Evolutionary conservation across 352 stramenopile genomes (phyloP), one percentile per base, ranked within the genome.

Genomic region (Phytophthora palmivora): DNA sequence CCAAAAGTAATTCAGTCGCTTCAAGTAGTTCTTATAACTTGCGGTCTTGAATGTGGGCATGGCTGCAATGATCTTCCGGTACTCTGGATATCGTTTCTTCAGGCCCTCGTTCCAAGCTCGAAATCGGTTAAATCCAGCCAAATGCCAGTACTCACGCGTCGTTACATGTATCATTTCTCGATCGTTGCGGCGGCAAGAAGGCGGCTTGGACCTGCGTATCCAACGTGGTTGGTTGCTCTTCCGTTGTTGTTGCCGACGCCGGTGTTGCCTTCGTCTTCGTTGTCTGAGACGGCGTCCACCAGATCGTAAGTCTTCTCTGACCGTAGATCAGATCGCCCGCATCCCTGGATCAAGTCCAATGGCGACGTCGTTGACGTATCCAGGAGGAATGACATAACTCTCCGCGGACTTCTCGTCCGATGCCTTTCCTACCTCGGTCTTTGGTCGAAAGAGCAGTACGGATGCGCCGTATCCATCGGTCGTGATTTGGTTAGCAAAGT

Each of bases 11-110:
- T n/a, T n/a, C n/a, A n/a, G n/a, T n/a, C n/a, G 28, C 2, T 61
- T 43, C 26, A 11, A 16, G 21, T 14, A 57, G 19, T 36, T 34
- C n/a, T 7, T 61, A 43, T n/a, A n/a, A n/a, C n/a, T n/a, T n/a
- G n/a, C n/a, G n/a, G n/a, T n/a, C n/a, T 67, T 67, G 50, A 67
- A 67, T 4, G 49, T 62, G 0, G 51, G 51, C 43, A 68, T 62
- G 2, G 16, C 33, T 0, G 22, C 10, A 15, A 68, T 58, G 1
- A 55, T 16, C 6, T 10, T 1, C n/a, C 18, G 6, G 38, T 68
- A 68, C 10, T 62, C 26, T 1, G 51, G 44, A 22, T 50, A n/a
- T 0, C 0, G 12, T 14, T 38, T 24, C 45, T 49, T 58, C 16
- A 43, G 51, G 14, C 50, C 51, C 37, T 68, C 52, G 16, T 58